Base-by-base conservation (phyloP, 176 grass and related monocot species). In the Musa beccarii region DNA sequence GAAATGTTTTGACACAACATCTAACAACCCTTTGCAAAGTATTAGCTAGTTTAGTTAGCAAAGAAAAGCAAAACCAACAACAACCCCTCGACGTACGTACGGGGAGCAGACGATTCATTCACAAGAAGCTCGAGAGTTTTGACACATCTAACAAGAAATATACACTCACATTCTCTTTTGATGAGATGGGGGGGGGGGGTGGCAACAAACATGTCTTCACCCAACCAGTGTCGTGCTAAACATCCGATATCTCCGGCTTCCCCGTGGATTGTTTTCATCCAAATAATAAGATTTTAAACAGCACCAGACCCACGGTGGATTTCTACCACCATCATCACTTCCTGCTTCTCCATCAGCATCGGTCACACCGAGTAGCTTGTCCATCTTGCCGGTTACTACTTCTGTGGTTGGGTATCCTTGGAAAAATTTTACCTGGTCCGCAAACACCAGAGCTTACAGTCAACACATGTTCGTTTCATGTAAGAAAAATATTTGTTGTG, bases 261-360 rank as follows among this genome's bases (percentile, higher is more conserved):
- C 85, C 83, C 85, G 87, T 51, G 81, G 80, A 19, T 90, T 71
- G 51, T 75, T 73, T 75, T 87, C 80, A 72, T 89, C 79, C 24
- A 82, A 11, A 25, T 69, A 62, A 78, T 76, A 93, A 49, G 84
- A 93, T 28, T 81, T 90, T 72, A 93, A 83, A 67, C 90, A 92
- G 75, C 90, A 97, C 82, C 85, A 81, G 75, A 92, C 63, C 87
- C 93, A 97, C 28, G 90, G 90, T 69, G 93, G 87, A 59, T 90
- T 85, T 53, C 85, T 75, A 49, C 53, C 72, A 49, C 66, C 16
- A 20, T 57, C 28, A 12, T 63, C 28, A 15, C 29, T 49, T 51
- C 68, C 86, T 84, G 81, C 81, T 49, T 85, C 65, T 2, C 50
- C 73, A 23, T 14, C 19, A 0, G 3, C 52, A 16, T 79, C 81